A percentile compares a stretch with the other conserved stretches of the same genome.
phyloP scores from a whole-genome alignment of 257 asterid species.

The Jacaranda mimosifolia region DNA sequence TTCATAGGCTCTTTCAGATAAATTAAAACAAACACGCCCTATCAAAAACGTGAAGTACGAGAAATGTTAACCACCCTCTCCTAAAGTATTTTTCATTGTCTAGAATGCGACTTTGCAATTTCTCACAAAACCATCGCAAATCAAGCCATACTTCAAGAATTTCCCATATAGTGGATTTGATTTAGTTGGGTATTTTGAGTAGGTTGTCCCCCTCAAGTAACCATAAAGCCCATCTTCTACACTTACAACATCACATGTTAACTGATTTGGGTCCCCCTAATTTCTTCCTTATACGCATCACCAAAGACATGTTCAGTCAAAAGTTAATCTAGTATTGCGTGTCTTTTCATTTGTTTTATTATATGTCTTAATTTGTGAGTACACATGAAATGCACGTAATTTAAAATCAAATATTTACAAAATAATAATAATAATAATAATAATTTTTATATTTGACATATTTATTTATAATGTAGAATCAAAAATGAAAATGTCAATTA shows the following conservation, averaged over 20 bases:
- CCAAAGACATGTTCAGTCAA: slow-evolving; percentile 27
- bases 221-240: slow-evolving; percentile 30
- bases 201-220: slow-evolving; percentile 22
- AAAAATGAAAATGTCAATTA: no score
- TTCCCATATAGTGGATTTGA: background rate
- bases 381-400: no score
- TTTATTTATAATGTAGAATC: no score
- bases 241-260: slow-evolving; percentile 30
- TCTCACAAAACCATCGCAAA: background rate
- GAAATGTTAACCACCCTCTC: background rate
- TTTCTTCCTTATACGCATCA: slow-evolving; percentile 57
- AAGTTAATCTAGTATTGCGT: background rate
- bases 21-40: no score
- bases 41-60: background rate
- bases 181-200: background rate
- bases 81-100: background rate
- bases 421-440: no score
- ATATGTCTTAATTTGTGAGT: no score
- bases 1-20: no score
- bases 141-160: background rate
- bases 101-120: background rate
- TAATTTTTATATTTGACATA: no score
- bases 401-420: no score
- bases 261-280: slow-evolving; percentile 35
- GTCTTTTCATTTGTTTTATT: no score